A percentile compares a stretch with the other conserved stretches of the same genome.
These are phyloP conservation scores for Musa schizocarpa DNA, from an alignment of 176 grass and related monocot genomes.

Conservation along the genomic window DNA sequence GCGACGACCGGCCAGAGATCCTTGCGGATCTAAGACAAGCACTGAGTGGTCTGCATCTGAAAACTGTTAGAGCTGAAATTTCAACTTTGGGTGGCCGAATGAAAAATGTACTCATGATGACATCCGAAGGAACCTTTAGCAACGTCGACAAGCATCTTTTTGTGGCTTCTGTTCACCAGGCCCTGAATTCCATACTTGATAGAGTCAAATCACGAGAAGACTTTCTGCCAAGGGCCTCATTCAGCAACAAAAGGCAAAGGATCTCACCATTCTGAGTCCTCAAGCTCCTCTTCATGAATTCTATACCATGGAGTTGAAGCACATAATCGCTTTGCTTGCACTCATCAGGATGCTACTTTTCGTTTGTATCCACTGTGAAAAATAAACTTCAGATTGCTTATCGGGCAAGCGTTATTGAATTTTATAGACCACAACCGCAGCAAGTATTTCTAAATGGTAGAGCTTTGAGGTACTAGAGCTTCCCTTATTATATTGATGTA, in stretches of 20 bases:
- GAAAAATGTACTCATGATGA: slow-evolving; percentile 35
- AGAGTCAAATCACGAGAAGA: slow-evolving; percentile 37
- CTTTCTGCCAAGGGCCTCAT: slow-evolving; percentile 39
- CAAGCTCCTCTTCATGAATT: slow-evolving; percentile 54
- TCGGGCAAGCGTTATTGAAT: too few species aligned
- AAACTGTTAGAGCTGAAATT: slow-evolving; percentile 54
- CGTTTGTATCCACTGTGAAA: too few species aligned
- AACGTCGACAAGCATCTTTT: slow-evolving; percentile 12
- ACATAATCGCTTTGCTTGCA: too few species aligned
- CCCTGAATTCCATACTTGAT: slow-evolving; percentile 46
- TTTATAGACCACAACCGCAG: too few species aligned
- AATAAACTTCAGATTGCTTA: too few species aligned
- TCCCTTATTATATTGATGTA: too few species aligned
- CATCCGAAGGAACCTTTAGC: slow-evolving; percentile 16
- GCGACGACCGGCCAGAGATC: slow-evolving; percentile 54
- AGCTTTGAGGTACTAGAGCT: too few species aligned
- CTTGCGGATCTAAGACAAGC: slow-evolving; percentile 43
- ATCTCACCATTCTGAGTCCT: slow-evolving; percentile 46
- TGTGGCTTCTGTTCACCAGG: slow-evolving; percentile 38
- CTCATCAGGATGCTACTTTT: too few species aligned
- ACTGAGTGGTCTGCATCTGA: slow-evolving; percentile 36
- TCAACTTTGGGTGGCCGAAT: slow-evolving; percentile 65
- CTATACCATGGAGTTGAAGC: too few species aligned
- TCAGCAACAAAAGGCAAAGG: slow-evolving; percentile 54
- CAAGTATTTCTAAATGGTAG: too few species aligned